Evolutionary conservation across 345 rosid genomes (phyloP).

Genomic region (Microthlaspi erraticum): DNA sequence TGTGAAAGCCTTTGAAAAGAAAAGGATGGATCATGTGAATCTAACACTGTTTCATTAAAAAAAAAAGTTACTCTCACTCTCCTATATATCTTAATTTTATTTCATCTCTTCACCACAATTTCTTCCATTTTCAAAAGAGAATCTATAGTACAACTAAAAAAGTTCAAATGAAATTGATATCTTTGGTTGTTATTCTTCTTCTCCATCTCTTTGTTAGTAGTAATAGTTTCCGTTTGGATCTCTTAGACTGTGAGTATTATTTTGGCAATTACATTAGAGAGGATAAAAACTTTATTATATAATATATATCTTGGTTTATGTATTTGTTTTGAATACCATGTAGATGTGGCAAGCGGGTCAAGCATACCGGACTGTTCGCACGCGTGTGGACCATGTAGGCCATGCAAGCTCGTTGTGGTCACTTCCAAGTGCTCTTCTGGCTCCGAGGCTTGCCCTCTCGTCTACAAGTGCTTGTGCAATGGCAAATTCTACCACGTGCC

Average conservation of each 20-base stretch:
- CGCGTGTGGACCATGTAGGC: conserved; percentile 90
- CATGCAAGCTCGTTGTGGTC: conserved; percentile 90
- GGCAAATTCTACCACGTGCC: conserved; percentile 89
- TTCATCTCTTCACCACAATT: conserved; percentile 22
- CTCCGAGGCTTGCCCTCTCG: conserved; percentile 88
- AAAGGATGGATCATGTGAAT: conserved; percentile 42
- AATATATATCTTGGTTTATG: background rate
- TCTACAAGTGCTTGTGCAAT: conserved; percentile 83
- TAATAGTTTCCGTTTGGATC: conserved; percentile 17
- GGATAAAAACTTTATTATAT: background rate
- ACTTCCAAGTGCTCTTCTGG: conserved; percentile 80
- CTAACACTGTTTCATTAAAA: conserved; percentile 35
- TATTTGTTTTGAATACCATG: background rate
- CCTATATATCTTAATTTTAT: conserved; percentile 11
- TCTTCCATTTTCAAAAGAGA: background rate
- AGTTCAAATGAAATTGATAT: conserved; percentile 26
- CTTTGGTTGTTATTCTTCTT: conserved; percentile 24
- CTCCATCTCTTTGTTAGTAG: conserved; percentile 37
- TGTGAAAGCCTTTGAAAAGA: conserved; percentile 44
- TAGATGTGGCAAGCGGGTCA: conserved; percentile 60
- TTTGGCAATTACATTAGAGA: conserved; percentile 7
- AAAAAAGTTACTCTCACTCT: conserved; percentile 23
- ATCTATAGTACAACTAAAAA: background rate
- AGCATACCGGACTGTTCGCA: conserved; percentile 89
- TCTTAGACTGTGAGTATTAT: conserved; percentile 33